phyloP scores from a whole-genome alignment of 345 rosid species.

The Abelmoschus esculentus region DNA sequence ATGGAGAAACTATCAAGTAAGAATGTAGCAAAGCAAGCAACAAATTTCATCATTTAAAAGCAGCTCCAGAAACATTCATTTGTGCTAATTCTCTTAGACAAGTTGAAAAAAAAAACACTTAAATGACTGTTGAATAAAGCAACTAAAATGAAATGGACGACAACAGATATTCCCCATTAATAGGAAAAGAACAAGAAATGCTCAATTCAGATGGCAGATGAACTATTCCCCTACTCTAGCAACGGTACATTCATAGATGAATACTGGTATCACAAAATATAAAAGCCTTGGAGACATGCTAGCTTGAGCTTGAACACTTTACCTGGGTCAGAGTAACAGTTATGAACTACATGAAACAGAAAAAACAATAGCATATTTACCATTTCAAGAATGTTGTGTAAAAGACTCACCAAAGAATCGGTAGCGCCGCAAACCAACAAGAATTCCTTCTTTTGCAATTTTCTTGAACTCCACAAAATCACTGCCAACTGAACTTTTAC shows the following conservation, averaged over 20 bases:
- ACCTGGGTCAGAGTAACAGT: neutral
- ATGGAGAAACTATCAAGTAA: neutral
- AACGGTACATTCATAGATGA: neutral
- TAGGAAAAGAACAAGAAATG: neutral
- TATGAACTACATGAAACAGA: neutral
- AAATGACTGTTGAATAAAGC: neutral
- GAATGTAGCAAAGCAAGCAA: neutral
- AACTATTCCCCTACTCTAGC: neutral
- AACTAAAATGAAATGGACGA: neutral
- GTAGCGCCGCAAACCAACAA: slow-evolving; percentile 54
- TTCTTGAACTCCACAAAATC: slow-evolving; percentile 18
- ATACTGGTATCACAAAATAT: neutral
- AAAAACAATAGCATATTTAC: neutral
- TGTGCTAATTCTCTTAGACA: neutral
- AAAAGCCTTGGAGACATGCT: neutral
- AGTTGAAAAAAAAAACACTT: neutral
- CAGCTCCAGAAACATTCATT: neutral
- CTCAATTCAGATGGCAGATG: neutral
- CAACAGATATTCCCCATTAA: neutral
- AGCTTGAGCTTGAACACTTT: neutral
- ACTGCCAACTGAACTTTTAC: slow-evolving; percentile 6
- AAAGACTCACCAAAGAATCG: slow-evolving; percentile 58
- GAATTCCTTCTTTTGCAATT: slow-evolving; percentile 51
- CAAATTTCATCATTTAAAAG: neutral
- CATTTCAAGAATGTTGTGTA: neutral